Evolutionary conservation across 768 basidiomycete species (phyloP).

Genomic region (Lactifluus rugatus): DNA sequence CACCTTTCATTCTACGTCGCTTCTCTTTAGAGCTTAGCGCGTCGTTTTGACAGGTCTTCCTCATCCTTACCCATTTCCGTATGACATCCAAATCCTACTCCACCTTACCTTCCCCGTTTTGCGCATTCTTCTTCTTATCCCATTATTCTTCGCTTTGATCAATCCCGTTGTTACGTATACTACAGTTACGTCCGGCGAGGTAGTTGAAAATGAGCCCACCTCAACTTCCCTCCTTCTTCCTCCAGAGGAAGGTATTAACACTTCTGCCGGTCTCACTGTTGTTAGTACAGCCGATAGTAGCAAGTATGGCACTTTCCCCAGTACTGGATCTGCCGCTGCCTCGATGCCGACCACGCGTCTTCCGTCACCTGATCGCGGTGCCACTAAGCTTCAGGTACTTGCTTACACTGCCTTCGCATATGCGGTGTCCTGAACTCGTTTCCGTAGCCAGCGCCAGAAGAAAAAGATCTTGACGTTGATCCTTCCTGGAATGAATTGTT

Average conservation of each 20-base stretch:
- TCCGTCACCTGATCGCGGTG: slow-evolving; percentile 25
- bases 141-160: slow-evolving; percentile 50
- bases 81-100: slow-evolving; percentile 32
- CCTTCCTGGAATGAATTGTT: slow-evolving; percentile 66
- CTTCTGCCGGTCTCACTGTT: slow-evolving; percentile 45
- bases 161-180: slow-evolving; percentile 60
- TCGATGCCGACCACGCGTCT: slow-evolving; percentile 46
- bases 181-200: slow-evolving; percentile 34
- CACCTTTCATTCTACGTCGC: neutral
- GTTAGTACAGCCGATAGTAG: slow-evolving; percentile 33
- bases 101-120: slow-evolving; percentile 51
- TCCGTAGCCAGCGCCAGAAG: slow-evolving; percentile 22
- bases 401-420: slow-evolving; percentile 5
- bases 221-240: slow-evolving; percentile 49
- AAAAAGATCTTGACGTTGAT: slow-evolving; percentile 48
- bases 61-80: slow-evolving; percentile 18
- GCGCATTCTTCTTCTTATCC: slow-evolving; percentile 52
- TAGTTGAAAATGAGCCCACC: slow-evolving; percentile 29
- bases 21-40: neutral
- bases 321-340: slow-evolving; percentile 33
- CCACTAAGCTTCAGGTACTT: slow-evolving; percentile 21
- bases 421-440: slow-evolving; percentile 7
- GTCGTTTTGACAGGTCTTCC: slow-evolving; percentile 5
- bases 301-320: slow-evolving; percentile 72
- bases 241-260: slow-evolving; percentile 33